A percentile compares a stretch with the other conserved stretches of the same genome.
Evolutionary conservation across 2,329 filamentous ascomycete species (phyloP).

Genomic region (Penicillium polonicum): DNA sequence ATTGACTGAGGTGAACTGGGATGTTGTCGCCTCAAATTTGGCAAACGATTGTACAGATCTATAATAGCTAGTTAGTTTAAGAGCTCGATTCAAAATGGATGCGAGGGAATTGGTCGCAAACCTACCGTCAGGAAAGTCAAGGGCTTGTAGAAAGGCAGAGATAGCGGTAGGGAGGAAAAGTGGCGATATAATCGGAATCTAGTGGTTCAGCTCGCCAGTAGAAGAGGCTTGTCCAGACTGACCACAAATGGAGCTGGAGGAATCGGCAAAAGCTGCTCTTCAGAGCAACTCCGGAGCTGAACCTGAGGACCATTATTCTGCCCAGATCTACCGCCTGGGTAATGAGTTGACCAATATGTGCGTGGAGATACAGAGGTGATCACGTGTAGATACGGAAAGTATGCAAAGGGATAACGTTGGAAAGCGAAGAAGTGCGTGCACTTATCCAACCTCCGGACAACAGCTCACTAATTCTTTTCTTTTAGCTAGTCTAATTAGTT

Average conservation of each 20-base stretch:
- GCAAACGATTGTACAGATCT: background rate
- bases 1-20: background rate
- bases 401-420: too few relatives aligned
- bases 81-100: background rate
- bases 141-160: background rate
- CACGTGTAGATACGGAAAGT: background rate
- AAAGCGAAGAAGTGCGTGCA: background rate
- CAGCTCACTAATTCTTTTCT: background rate
- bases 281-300: slow-evolving; percentile 1
- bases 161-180: background rate
- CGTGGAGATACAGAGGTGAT: background rate
- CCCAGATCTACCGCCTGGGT: slow-evolving; percentile 2
- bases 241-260: background rate
- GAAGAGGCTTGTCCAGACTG: background rate
- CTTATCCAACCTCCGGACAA: background rate
- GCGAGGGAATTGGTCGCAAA: slow-evolving; percentile 1
- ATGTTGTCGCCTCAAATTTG: background rate
- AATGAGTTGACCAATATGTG: background rate
- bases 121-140: background rate
- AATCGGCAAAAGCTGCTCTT: slow-evolving; percentile 3
- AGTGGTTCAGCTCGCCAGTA: background rate
- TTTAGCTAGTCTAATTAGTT: background rate
- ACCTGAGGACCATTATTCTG: slow-evolving; percentile 26
- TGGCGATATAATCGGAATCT: background rate
- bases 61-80: background rate